Evolutionary conservation across 148 eudicot species (phyloP).

Genomic region (Nepenthes gracilis): DNA sequence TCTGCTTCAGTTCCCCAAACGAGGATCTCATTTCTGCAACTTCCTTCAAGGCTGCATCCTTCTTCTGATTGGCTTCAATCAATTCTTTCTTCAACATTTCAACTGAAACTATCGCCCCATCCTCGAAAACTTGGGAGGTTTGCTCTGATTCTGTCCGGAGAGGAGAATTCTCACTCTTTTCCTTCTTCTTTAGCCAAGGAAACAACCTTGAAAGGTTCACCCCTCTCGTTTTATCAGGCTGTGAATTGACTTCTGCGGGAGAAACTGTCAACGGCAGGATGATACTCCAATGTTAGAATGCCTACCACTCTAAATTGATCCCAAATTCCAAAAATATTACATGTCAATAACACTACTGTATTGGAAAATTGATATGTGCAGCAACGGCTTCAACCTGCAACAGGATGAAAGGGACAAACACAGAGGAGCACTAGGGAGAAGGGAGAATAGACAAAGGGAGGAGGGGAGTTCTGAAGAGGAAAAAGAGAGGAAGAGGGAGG

Average conservation of each 20-base stretch:
- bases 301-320: too few species aligned
- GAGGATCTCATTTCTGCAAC: constrained; percentile 71
- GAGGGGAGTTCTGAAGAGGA: too few species aligned
- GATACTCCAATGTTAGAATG: too few species aligned
- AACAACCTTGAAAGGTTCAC: neutral
- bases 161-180: constrained; percentile 16
- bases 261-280: too few species aligned
- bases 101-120: constrained; percentile 27
- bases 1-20: constrained; percentile 53
- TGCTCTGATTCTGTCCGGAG: constrained; percentile 48
- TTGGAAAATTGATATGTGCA: too few species aligned
- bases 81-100: constrained; percentile 63
- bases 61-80: constrained; percentile 47
- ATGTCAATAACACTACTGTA: too few species aligned
- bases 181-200: neutral
- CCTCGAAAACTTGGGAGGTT: constrained; percentile 31
- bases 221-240: neutral
- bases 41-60: constrained; percentile 58
- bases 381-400: too few species aligned
- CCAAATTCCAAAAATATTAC: too few species aligned
- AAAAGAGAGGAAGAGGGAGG: too few species aligned
- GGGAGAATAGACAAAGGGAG: too few species aligned
- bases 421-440: too few species aligned
- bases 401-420: too few species aligned
- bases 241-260: neutral